A percentile compares a stretch with the other conserved stretches of the same genome.
phyloP scores from a whole-genome alignment of 805 yeast species.

The Candida stauntonica region DNA sequence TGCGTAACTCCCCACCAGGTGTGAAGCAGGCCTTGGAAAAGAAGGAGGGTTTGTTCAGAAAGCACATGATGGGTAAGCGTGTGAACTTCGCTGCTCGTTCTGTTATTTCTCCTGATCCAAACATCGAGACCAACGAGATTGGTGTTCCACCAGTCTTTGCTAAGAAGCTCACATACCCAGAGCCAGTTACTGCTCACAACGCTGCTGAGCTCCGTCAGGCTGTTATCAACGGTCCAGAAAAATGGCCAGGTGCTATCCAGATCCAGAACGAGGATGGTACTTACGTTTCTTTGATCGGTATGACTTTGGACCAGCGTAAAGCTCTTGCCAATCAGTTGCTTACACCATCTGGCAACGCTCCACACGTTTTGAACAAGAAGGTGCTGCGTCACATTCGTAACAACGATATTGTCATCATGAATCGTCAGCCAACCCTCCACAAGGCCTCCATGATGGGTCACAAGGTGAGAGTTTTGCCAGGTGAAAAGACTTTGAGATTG shows the following conservation, averaged over 20 bases:
- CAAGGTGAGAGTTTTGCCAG: constrained; percentile 92
- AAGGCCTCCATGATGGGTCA: constrained; percentile 99
- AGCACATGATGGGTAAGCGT: constrained; percentile 99
- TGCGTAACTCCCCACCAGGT: constrained; percentile 79
- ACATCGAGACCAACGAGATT: constrained; percentile 93
- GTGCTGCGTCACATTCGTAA: constrained; percentile 93
- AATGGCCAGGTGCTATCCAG: constrained; percentile 98
- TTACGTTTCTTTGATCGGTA: constrained; percentile 73
- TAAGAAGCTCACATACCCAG: constrained; percentile 91
- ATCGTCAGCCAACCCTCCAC: constrained; percentile 98
- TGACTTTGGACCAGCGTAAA: constrained; percentile 91
- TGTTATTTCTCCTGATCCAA: constrained; percentile 98
- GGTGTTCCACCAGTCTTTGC: constrained; percentile 99
- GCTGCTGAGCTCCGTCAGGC: constrained; percentile 89
- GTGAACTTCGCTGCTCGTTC: constrained; percentile 99
- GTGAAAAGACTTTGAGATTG: constrained; percentile 92
- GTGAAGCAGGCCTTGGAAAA: constrained; percentile 95
- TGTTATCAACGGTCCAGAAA: constrained; percentile 94
- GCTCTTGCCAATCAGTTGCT: constrained; percentile 90
- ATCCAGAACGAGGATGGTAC: constrained; percentile 95
- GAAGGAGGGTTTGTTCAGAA: constrained; percentile 97
- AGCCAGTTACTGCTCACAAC: constrained; percentile 92
- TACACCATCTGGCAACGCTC: constrained; percentile 68
- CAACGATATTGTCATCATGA: constrained; percentile 94
- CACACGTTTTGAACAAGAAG: constrained; percentile 75